Evolutionary conservation across 305 asterid species (phyloP).

Genomic region (Fraxinus albicans): DNA sequence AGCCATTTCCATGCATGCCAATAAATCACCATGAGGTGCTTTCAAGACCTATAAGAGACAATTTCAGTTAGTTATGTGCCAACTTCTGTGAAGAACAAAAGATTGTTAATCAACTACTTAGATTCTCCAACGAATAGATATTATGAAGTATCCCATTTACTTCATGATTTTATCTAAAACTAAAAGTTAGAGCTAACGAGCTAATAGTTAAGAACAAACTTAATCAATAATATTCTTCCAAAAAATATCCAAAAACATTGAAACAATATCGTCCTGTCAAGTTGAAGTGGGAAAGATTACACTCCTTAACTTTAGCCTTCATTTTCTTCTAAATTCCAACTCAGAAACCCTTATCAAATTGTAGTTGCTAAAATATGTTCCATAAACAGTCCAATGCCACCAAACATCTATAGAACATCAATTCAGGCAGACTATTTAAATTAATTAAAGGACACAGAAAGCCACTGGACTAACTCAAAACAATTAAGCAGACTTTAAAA

Average conservation of each 20-base stretch:
- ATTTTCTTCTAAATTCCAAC: not conserved
- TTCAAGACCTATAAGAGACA: slow-evolving; percentile 60
- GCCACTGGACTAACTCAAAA: not conserved
- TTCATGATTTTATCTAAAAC: not conserved
- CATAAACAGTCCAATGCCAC: not conserved
- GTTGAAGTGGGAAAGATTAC: not conserved
- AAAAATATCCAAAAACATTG: not conserved
- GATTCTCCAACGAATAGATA: not conserved
- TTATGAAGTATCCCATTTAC: not conserved
- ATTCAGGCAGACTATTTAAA: not conserved
- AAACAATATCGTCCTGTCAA: not conserved
- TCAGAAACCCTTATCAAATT: not conserved
- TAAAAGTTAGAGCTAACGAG: not conserved
- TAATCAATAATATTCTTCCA: not conserved
- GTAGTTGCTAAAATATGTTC: not conserved
- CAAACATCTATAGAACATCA: not conserved
- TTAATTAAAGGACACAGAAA: slow-evolving; percentile 3
- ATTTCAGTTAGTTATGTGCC: slow-evolving; percentile 10
- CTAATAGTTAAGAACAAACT: not conserved
- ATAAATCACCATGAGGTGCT: slow-evolving; percentile 85
- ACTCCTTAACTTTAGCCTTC: not conserved
- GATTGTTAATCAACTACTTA: not conserved
- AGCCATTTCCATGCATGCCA: slow-evolving; percentile 94
- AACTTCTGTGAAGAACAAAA: not conserved
- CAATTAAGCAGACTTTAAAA: not conserved